Evolutionary conservation across 148 eudicot species (phyloP).

Genomic region (Camellia japonica): DNA sequence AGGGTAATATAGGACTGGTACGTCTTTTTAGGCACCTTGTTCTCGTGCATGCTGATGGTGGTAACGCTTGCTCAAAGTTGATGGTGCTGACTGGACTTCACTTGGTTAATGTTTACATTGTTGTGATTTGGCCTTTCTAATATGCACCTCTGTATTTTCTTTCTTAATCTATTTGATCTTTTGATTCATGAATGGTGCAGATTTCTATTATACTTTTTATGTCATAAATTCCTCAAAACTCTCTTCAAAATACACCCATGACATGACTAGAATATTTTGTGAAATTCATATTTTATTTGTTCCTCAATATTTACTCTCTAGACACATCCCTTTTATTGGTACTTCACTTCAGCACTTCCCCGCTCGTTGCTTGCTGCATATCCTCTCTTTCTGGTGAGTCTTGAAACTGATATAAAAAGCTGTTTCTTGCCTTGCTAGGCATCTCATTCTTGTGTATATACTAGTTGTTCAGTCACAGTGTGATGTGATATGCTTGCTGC

Average conservation of each 20-base stretch:
- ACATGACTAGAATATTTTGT: not conserved
- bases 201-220: not conserved
- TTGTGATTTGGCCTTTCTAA: not conserved
- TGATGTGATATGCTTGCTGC: not conserved
- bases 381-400: conserved; percentile 86
- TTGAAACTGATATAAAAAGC: not conserved
- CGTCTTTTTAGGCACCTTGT: not conserved
- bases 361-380: conserved; percentile 88
- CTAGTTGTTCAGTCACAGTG: not conserved
- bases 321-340: conserved; percentile 93
- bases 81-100: conserved; percentile 5
- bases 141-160: not conserved
- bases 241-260: not conserved
- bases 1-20: not conserved
- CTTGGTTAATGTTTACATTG: not conserved
- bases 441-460: not conserved
- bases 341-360: conserved; percentile 96
- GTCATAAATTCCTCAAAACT: conserved; percentile 2
- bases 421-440: not conserved
- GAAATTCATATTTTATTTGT: conserved; percentile 11
- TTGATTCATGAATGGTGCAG: not conserved
- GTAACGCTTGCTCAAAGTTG: not conserved
- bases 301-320: conserved; percentile 40
- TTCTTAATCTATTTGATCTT: not conserved
- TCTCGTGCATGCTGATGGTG: not conserved